Percentiles rank a stretch among this genome's conserved stretches.
These are phyloP conservation scores for Mediolabrus comicus DNA, from an alignment of 108 stramenopile species.

Conservation along the genomic window DNA sequence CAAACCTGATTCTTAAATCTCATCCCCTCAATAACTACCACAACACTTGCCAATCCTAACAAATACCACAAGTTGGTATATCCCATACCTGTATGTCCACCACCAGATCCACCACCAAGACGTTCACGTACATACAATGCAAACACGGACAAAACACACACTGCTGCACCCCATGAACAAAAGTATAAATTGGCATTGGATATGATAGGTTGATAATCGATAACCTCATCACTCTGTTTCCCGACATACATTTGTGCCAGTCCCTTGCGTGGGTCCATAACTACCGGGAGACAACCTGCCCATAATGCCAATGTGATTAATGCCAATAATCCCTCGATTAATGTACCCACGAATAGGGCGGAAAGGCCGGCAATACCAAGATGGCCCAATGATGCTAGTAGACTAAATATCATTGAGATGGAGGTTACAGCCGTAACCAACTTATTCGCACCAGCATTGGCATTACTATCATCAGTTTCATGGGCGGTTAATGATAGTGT, in stretches of 20 bases:
- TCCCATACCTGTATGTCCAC: conserved; percentile 20
- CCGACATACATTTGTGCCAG: conserved; percentile 48
- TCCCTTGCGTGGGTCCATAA: conserved; percentile 43
- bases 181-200: conserved; percentile 47
- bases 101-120: conserved; percentile 7
- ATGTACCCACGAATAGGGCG: conserved; percentile 37
- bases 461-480: conserved; percentile 34
- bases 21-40: conserved; percentile 44
- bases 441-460: background rate
- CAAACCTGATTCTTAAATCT: conserved; percentile 47
- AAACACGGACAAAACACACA: conserved; percentile 23
- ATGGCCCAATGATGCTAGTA: conserved; percentile 15
- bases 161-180: conserved; percentile 27
- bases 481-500: conserved; percentile 35
- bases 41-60: conserved; percentile 33
- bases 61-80: conserved; percentile 45
- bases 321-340: conserved; percentile 30
- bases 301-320: conserved; percentile 30
- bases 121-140: conserved; percentile 40
- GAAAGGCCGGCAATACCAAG: conserved; percentile 9
- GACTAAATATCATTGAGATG: conserved; percentile 15
- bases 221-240: conserved; percentile 3
- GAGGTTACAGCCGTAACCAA: conserved; percentile 26
- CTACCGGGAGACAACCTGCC: conserved; percentile 32
- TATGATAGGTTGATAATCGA: conserved; percentile 41